Conservation (phyloP, 345 rosid genomes). For the Rhodamnia argentea region DNA sequence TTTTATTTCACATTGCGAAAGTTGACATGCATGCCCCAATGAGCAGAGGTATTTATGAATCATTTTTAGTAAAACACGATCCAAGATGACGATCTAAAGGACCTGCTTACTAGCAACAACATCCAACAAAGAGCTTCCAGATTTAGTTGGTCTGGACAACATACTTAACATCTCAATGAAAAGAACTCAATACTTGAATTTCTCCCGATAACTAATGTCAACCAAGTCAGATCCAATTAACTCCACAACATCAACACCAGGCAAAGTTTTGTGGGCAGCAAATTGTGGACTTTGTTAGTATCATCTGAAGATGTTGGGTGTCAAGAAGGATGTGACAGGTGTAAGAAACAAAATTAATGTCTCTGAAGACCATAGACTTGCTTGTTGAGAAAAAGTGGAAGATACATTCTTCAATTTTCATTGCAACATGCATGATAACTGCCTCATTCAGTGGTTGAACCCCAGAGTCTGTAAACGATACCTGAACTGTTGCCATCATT, state of each 20-base stretch:
- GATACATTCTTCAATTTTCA: neutral
- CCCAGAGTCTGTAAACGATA: neutral
- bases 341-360: neutral
- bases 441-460: neutral
- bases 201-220: neutral
- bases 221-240: neutral
- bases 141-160: neutral
- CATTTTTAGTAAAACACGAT: neutral
- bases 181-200: neutral
- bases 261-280: neutral
- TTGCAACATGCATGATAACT: neutral
- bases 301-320: neutral
- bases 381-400: neutral
- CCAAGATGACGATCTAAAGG: neutral
- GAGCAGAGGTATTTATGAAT: neutral
- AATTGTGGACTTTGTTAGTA: neutral
- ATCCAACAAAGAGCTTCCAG: neutral
- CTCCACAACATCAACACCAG: neutral
- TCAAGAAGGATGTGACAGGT: neutral
- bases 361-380: neutral
- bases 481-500: slow-evolving; percentile 15
- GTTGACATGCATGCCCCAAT: neutral
- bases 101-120: neutral
- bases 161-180: neutral
- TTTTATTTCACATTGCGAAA: neutral